Conservation (phyloP, 495 filamentous ascomycete species). For the Beverwykella pulmonaria region DNA sequence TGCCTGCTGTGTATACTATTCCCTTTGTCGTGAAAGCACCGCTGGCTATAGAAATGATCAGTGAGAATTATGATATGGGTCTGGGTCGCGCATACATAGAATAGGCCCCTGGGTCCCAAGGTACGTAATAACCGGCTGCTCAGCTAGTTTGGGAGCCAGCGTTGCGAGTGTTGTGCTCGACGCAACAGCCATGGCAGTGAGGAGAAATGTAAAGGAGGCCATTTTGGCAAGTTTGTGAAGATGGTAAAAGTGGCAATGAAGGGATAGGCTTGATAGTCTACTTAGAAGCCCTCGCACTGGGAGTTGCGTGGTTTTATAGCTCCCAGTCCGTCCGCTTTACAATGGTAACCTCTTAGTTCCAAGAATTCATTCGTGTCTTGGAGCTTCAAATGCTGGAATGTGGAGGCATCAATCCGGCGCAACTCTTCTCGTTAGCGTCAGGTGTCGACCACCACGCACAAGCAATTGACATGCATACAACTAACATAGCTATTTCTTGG, state of each 20-base stretch:
- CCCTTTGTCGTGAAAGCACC: conserved; percentile 29
- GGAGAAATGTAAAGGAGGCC: conserved; percentile 13
- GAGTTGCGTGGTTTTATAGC: background rate
- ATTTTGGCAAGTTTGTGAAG: conserved; percentile 4
- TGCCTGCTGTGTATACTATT: conserved; percentile 27
- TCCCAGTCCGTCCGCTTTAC: background rate
- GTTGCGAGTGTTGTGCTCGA: conserved; percentile 2
- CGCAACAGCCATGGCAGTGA: conserved; percentile 4
- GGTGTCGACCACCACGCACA: background rate
- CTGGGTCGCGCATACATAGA: conserved; percentile 5
- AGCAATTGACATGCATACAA: background rate
- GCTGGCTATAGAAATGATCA: background rate
- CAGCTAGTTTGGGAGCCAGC: conserved; percentile 19
- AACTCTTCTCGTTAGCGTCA: background rate
- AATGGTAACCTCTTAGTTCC: background rate
- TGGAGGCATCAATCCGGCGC: background rate
- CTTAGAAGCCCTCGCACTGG: background rate
- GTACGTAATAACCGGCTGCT: conserved; percentile 30
- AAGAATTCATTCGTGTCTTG: background rate
- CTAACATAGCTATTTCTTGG: background rate
- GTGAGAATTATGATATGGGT: background rate
- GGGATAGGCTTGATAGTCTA: background rate
- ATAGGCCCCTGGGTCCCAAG: conserved; percentile 28
- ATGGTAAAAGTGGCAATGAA: background rate
- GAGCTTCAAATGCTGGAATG: background rate